Evolutionary conservation across 1,284 basidiomycete species (phyloP), one percentile per base, ranked within the genome.

Genomic region (Takashimella koratensis): DNA sequence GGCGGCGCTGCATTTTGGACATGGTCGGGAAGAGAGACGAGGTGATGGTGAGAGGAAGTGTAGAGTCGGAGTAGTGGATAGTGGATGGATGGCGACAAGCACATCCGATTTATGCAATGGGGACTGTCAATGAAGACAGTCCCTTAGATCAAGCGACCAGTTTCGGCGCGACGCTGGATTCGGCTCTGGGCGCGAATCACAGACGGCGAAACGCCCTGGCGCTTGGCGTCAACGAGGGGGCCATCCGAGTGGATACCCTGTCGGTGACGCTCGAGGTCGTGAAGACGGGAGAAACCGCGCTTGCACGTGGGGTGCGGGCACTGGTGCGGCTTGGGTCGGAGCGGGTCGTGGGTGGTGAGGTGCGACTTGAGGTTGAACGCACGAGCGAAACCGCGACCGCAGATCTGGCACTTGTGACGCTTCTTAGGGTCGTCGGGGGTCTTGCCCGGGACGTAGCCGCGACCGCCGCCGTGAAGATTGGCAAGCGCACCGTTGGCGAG

Each of bases 351-450:
- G 23, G 76, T 77, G 55, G 68, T 65, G 40, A 68, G 58, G 60
- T 76, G 75, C 51, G 72, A 75, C 71, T 77, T 77, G 52, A 77
- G 65, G 59, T 77, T 77, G 68, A 75, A 77, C 25, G 74, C 74
- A 43, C 76, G 60, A 5, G 75, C 76, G 52, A 77, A 77, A 41
- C 68, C 74, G 46, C 76, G 70, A 45, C 73, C 73, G 52, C 76
- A 77, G 57, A 75, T 60, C 19, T 57, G 49, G 60, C 76, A 77
- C 65, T 74, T 74, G 65, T 77, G 76, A 44, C 67, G 65, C 65
- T 77, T 77, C 67, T 74, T 76, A 21, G 76, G 76, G 55, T 77
- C 75, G 47, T 75, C 72, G 8, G 74, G 75, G 12, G 75, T 76
- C 60, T 75, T 67, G 57, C 75, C 75, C 16, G 75, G 75, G 20